Evolutionary conservation across 2,329 filamentous ascomycete species (phyloP), one percentile per base, ranked within the genome.

Genomic region (Mycosphaerella sp.): DNA sequence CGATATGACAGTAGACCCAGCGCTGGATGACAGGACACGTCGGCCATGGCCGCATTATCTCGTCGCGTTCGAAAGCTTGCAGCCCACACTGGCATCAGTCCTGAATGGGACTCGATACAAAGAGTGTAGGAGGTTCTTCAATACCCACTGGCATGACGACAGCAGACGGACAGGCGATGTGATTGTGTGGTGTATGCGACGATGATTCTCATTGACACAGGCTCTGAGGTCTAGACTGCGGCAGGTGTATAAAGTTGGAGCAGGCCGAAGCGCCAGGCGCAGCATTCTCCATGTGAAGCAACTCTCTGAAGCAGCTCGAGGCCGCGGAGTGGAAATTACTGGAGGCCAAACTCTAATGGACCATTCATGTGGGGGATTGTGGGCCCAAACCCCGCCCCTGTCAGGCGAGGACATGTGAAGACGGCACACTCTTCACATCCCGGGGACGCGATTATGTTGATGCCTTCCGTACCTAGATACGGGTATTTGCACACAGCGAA

Each of bases 121-220:
- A 31, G 78, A 83, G 68, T 84, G 80, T 63, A 80, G 75, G 74
- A 73, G 80, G 46, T 77, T 78, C 4, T 83, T 78, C 67, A 85
- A 85, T 62, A 79, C 77, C 32, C 78, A 79, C 55, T 83, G 77
- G 70, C 82, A 84, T 65, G 82, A 85, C 61, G 82, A 85, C 67
- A 74, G 71, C 73, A 75, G 82, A 53, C 73, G 82, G 50, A 70
- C 70, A 21, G 82, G 82, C n/a, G 81, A 85, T 68, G 76, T 85
- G 32, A 67, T 85, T 17, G 80, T 83, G 26, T 85, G 80, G 80
- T 66, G 67, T 45, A 51, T 54, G 48, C 52, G 54, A 6, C 48
- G 54, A 48, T 58, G 45, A 53, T 29, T 6, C 5, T 29, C 26
- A 29, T 29, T 4, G 26, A 29, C 26, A 29, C 26, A 26, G 6